phyloP scores from a whole-genome alignment of 2,329 filamentous ascomycete genomes.

The Pseudomassariella vexata region DNA sequence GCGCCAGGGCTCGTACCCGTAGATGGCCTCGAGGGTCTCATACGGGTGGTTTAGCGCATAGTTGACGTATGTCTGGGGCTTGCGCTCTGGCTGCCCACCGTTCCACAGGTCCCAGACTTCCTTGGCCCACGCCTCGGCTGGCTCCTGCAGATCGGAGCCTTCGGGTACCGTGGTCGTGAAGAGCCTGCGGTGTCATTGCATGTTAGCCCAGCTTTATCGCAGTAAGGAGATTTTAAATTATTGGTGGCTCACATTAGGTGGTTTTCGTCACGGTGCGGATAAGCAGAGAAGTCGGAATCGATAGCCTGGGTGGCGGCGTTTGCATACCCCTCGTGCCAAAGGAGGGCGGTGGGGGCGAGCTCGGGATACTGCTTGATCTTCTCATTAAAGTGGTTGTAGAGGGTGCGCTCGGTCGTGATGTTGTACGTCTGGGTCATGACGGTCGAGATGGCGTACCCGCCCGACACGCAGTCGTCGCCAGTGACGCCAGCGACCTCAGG shows the following conservation, averaged over 20 bases:
- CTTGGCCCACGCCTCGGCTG: background rate
- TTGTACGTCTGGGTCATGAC: slow-evolving; percentile 20
- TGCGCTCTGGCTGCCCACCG: background rate
- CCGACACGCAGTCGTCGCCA: too few species aligned
- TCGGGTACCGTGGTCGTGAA: background rate
- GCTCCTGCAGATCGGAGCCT: background rate
- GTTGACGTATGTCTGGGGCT: slow-evolving; percentile 6
- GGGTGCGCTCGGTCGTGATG: slow-evolving; percentile 13
- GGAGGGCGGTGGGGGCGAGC: too few species aligned
- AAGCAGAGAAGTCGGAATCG: slow-evolving; percentile 10
- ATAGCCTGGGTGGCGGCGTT: slow-evolving; percentile 6
- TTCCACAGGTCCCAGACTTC: background rate
- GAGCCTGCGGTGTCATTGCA: too few species aligned
- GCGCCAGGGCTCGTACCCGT: slow-evolving; percentile 24
- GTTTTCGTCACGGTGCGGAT: slow-evolving; percentile 13
- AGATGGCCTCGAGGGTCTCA: slow-evolving; percentile 15
- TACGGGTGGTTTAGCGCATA: slow-evolving; percentile 6
- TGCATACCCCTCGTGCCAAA: slow-evolving; percentile 21
- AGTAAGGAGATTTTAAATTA: background rate
- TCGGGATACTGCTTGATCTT: slow-evolving; percentile 7
- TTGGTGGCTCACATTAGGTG: slow-evolving; percentile 10
- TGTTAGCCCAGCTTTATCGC: too few species aligned
- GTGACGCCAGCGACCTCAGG: slow-evolving; percentile 8
- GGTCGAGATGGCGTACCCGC: too few species aligned
- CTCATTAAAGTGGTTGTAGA: slow-evolving; percentile 14